Conservation (phyloP, 2,329 filamentous ascomycete species). For the Nigrograna mackinnonii region DNA sequence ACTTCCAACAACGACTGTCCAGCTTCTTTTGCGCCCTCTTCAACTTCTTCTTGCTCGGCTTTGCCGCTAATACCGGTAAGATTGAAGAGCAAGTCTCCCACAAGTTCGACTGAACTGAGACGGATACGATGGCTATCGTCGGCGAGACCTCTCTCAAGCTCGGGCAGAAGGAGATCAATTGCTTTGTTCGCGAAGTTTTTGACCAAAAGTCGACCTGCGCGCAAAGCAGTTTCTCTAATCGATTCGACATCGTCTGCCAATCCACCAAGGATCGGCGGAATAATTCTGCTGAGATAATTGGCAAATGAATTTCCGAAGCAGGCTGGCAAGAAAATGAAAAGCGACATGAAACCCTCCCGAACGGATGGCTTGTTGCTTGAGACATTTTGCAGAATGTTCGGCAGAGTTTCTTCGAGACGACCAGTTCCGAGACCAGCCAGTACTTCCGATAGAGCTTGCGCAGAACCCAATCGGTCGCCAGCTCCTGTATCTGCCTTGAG, state of each 20-base stretch:
- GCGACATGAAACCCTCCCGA: slow-evolving; percentile 97
- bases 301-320: slow-evolving; percentile 99
- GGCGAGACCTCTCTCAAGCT: slow-evolving; percentile 93
- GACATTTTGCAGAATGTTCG: slow-evolving; percentile 95
- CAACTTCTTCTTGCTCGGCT: slow-evolving; percentile 74
- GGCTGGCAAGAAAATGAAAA: slow-evolving; percentile 98
- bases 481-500: slow-evolving; percentile 97
- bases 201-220: slow-evolving; percentile 89
- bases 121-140: slow-evolving; percentile 97
- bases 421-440: slow-evolving; percentile 91
- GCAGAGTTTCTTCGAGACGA: slow-evolving; percentile 91
- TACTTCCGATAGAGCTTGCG: slow-evolving; percentile 94
- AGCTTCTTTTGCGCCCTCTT: slow-evolving; percentile 81
- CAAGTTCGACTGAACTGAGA: slow-evolving; percentile 95
- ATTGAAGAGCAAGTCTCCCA: slow-evolving; percentile 96
- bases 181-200: slow-evolving; percentile 98
- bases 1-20: slow-evolving; percentile 92
- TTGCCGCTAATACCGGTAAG: slow-evolving; percentile 90
- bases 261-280: slow-evolving; percentile 91
- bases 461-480: slow-evolving; percentile 92
- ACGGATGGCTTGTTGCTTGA: slow-evolving; percentile 87
- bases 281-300: slow-evolving; percentile 92
- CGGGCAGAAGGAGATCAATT: slow-evolving; percentile 90
- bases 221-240: slow-evolving; percentile 93
- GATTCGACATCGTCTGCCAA: slow-evolving; percentile 95